Conservation (phyloP, 495 filamentous ascomycete genomes). For the Talaromyces liani region DNA sequence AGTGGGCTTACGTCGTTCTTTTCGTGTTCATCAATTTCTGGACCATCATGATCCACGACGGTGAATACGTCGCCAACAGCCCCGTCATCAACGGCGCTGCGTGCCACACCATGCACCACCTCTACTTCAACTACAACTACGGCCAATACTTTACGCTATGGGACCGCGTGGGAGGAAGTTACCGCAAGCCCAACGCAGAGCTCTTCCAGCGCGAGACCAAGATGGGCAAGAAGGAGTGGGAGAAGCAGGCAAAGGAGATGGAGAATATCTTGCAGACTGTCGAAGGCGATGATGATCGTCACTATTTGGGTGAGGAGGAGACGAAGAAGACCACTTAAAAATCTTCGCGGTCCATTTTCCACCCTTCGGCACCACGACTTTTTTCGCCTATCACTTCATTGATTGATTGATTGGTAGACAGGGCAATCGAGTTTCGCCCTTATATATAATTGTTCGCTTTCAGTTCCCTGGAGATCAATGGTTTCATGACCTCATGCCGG, state of each 20-base stretch:
- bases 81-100: constrained; percentile 90
- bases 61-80: constrained; percentile 87
- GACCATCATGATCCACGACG: constrained; percentile 97
- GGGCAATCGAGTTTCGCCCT: no score
- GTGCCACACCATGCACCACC: constrained; percentile 93
- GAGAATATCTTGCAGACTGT: constrained; percentile 76
- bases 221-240: constrained; percentile 77
- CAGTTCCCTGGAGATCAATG: not conserved
- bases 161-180: constrained; percentile 86
- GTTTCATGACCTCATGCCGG: constrained; percentile 1
- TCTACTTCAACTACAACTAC: constrained; percentile 99
- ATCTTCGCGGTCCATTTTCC: not conserved
- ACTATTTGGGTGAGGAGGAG: constrained; percentile 45
- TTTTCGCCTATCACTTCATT: not conserved
- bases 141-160: constrained; percentile 94
- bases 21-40: constrained; percentile 95
- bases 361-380: not conserved
- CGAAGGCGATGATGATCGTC: constrained; percentile 81
- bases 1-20: constrained; percentile 75
- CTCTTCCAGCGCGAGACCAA: constrained; percentile 83
- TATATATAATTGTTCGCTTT: not conserved
- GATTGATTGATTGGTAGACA: not conserved
- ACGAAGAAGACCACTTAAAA: constrained; percentile 29
- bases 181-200: constrained; percentile 79
- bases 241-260: constrained; percentile 76